phyloP scores from a whole-genome alignment of 2,329 filamentous ascomycete species.

The Nigrospora sphaerica region DNA sequence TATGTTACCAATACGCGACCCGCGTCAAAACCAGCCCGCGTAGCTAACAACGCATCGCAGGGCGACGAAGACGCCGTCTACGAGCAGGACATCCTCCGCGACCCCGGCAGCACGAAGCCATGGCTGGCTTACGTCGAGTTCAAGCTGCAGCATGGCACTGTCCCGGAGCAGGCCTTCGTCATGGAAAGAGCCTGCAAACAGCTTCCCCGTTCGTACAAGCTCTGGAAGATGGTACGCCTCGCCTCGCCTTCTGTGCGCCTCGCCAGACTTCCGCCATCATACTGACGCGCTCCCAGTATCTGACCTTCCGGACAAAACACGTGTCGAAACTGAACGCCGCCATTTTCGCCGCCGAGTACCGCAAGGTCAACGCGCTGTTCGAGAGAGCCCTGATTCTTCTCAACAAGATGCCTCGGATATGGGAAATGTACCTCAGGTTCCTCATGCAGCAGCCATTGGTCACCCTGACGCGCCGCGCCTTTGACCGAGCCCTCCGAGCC shows the following conservation, averaged over 20 bases:
- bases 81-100: slow-evolving; percentile 89
- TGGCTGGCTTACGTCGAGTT: slow-evolving; percentile 93
- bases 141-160: slow-evolving; percentile 78
- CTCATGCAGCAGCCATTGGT: slow-evolving; percentile 87
- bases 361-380: slow-evolving; percentile 91
- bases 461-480: slow-evolving; percentile 77
- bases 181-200: slow-evolving; percentile 88
- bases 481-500: slow-evolving; percentile 86
- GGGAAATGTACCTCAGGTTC: slow-evolving; percentile 95
- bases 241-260: slow-evolving; percentile 1
- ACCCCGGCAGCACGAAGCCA: slow-evolving; percentile 78
- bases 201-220: slow-evolving; percentile 90
- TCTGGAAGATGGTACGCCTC: slow-evolving; percentile 80
- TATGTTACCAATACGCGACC: slow-evolving; percentile 21
- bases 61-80: slow-evolving; percentile 87
- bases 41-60: slow-evolving; percentile 34
- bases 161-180: slow-evolving; percentile 77
- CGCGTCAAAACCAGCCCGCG: not conserved
- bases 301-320: slow-evolving; percentile 77
- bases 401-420: slow-evolving; percentile 98
- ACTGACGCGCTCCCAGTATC: slow-evolving; percentile 50
- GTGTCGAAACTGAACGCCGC: slow-evolving; percentile 77
- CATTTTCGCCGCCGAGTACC: slow-evolving; percentile 70
- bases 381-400: slow-evolving; percentile 86
- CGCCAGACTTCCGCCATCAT: slow-evolving; percentile 9